Evolutionary conservation across 305 asterid genomes (phyloP), one percentile per base, ranked within the genome.

Genomic region (Solanum aculeatissimum): DNA sequence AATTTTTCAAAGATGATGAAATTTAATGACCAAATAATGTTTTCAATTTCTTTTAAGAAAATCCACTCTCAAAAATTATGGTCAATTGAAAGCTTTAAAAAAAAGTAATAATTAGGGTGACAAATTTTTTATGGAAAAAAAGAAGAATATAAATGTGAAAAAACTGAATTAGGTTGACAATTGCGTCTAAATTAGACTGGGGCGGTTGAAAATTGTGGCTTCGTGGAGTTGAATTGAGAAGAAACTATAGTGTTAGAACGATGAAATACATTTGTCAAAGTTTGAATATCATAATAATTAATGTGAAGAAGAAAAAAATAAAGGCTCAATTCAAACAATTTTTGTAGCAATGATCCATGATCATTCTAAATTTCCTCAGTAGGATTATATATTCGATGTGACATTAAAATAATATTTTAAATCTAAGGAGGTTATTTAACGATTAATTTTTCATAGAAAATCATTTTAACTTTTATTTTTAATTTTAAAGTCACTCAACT

Each of bases 51-150:
- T 57, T 57, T n/a, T 42, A 8, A 8, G 9, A 8, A 42, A 42
- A 42, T 9, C 47, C 2, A 42, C 12, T 42, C 4, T 1, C 47
- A 1, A 57, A 57, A 57, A 57, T 0, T 57, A n/a, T n/a, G 65
- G 0, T n/a, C 29, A 57, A n/a, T n/a, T 1, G 23, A 0, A 6
- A 57, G 21, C n/a, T n/a, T n/a, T n/a, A 0, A 3, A 0, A 57
- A n/a, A 6, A 1, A 54, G 11, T 23, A 62, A 6, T 4, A 3
- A 47, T 15, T 75, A 18, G 6, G 18, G 1, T 47, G 63, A 27
- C 27, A 49, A 4, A 10, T 19, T 19, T 9, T 35, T 19, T 9
- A 19, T 9, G 8, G 1, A 19, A 4, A 19, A 68, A 32, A 10
- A n/a, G 5, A 11, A 10, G 2, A 9, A 4, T 69, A 35, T 6